Evolutionary conservation across 495 filamentous ascomycete genomes (phyloP).

Genomic region (Neurospora sp.): DNA sequence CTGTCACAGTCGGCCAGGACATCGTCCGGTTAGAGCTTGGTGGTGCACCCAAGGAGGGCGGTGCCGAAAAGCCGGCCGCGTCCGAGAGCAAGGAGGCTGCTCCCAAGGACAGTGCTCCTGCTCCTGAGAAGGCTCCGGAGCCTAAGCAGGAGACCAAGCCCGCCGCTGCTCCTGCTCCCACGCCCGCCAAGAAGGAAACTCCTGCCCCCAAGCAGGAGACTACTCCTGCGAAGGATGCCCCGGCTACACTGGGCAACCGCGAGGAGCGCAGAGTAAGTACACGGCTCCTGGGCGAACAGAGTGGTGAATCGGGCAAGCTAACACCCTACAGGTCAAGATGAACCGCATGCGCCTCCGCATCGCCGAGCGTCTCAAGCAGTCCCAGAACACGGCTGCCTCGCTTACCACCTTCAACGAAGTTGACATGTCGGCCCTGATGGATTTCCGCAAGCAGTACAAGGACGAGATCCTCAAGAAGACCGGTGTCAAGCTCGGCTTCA

Average conservation of each 20-base stretch:
- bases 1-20: conserved; percentile 89
- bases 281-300: neutral
- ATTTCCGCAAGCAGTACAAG: conserved; percentile 94
- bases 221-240: conserved; percentile 32
- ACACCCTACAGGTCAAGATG: conserved; percentile 76
- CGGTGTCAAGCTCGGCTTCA: conserved; percentile 95
- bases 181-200: conserved; percentile 16
- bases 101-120: conserved; percentile 42
- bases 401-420: conserved; percentile 99
- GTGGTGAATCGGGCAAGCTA: neutral
- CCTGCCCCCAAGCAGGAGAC: conserved; percentile 31
- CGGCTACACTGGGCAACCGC: conserved; percentile 54
- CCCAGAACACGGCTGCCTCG: conserved; percentile 95
- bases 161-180: conserved; percentile 22
- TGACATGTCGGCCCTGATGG: conserved; percentile 97
- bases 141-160: conserved; percentile 28
- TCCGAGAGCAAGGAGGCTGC: conserved; percentile 52
- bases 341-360: conserved; percentile 98
- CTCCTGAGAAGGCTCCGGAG: conserved; percentile 41
- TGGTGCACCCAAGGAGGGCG: conserved; percentile 44
- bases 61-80: conserved; percentile 35
- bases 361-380: conserved; percentile 95
- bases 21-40: conserved; percentile 76
- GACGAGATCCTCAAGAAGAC: conserved; percentile 92
- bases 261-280: conserved; percentile 77